phyloP scores from a whole-genome alignment of 345 rosid species.

The Physaria fendleri region DNA sequence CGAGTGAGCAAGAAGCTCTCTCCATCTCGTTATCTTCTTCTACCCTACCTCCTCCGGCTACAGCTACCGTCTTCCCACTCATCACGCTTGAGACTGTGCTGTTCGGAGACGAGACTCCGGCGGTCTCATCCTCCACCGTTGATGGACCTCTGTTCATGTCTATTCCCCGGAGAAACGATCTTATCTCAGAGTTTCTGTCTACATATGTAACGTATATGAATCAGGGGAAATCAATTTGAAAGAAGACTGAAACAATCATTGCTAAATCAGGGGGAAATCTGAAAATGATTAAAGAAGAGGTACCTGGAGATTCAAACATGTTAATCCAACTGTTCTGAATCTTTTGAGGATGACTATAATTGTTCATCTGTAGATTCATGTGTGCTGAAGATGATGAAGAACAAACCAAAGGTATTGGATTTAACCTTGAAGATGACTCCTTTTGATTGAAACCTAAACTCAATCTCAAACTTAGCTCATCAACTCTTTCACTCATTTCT shows the following conservation, averaged over 20 bases:
- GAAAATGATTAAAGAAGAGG: background rate
- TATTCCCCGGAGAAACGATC: conserved; percentile 46
- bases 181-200: conserved; percentile 45
- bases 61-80: conserved; percentile 49
- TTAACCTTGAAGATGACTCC: conserved; percentile 36
- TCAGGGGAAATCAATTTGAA: background rate
- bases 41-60: conserved; percentile 5
- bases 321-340: conserved; percentile 39
- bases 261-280: background rate
- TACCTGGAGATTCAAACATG: conserved; percentile 53
- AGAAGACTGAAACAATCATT: too few relatives aligned
- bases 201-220: conserved; percentile 1
- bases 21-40: conserved; percentile 65
- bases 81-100: conserved; percentile 70
- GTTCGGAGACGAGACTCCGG: conserved; percentile 69
- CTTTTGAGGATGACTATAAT: conserved; percentile 10
- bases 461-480: conserved; percentile 54
- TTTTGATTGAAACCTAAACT: conserved; percentile 23
- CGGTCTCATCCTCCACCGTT: conserved; percentile 59
- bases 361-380: conserved; percentile 31
- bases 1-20: conserved; percentile 57
- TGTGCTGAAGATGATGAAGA: conserved; percentile 22
- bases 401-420: conserved; percentile 38
- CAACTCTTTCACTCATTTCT: conserved; percentile 54
- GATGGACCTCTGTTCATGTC: conserved; percentile 56